Evolutionary conservation across 345 rosid species (phyloP).

Genomic region (Gossypium ekmanianum): DNA sequence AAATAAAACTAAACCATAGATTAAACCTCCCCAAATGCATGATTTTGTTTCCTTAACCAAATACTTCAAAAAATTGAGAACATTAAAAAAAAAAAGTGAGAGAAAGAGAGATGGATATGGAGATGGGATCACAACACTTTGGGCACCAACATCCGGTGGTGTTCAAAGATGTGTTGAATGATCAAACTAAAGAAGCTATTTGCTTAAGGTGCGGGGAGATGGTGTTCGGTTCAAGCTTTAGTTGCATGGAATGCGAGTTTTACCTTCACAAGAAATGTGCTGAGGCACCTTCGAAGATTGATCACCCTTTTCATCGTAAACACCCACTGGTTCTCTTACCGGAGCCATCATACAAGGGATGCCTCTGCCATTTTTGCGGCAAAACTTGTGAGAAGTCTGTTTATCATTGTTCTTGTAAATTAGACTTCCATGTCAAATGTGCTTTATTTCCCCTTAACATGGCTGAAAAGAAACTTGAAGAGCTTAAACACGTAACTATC

Average conservation of each 20-base stretch:
- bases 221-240: neutral
- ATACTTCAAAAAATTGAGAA: neutral
- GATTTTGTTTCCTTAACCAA: neutral
- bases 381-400: neutral
- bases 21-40: neutral
- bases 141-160: neutral
- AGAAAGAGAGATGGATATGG: neutral
- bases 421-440: conserved; percentile 10
- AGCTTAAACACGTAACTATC: neutral
- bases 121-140: neutral
- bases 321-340: neutral
- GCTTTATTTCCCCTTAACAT: neutral
- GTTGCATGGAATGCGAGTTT: neutral
- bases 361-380: neutral
- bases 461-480: neutral
- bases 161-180: neutral
- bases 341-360: neutral
- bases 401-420: conserved; percentile 3
- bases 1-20: neutral
- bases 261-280: conserved; percentile 4
- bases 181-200: neutral
- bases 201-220: neutral
- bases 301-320: neutral
- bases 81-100: neutral
- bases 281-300: neutral